Conservation (phyloP, 202 grass and related monocot species). For the Sporobolus alterniflorus region DNA sequence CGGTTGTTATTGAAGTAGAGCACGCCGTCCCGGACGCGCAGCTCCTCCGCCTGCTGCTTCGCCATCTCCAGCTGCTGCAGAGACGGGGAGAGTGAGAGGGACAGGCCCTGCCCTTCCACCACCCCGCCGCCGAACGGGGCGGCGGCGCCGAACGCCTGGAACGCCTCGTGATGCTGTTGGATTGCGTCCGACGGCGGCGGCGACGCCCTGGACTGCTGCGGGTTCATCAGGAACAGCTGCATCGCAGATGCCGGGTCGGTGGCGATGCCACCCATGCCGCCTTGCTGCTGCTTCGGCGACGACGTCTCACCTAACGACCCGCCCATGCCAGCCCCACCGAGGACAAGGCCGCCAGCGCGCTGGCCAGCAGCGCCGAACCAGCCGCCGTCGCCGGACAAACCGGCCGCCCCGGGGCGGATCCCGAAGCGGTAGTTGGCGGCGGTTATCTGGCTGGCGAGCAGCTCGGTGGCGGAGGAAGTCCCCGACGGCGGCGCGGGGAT, state of each 20-base stretch:
- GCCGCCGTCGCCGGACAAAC: constrained; percentile 44
- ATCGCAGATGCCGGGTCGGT: constrained; percentile 79
- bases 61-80: constrained; percentile 93
- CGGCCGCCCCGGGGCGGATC: constrained; percentile 28
- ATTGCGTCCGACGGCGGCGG: constrained; percentile 56
- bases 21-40: constrained; percentile 77
- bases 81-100: constrained; percentile 82
- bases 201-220: constrained; percentile 54
- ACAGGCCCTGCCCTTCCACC: constrained; percentile 86
- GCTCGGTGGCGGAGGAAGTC: constrained; percentile 58
- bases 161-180: constrained; percentile 73
- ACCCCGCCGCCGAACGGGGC: constrained; percentile 54
- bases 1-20: constrained; percentile 82
- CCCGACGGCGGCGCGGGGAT: constrained; percentile 53
- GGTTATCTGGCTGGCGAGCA: constrained; percentile 76
- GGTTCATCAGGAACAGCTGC: constrained; percentile 98
- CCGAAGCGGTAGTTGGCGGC: constrained; percentile 59
- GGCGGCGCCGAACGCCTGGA: constrained; percentile 66
- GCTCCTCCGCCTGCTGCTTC: constrained; percentile 86
- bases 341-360: constrained; percentile 55
- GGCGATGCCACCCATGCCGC: constrained; percentile 48
- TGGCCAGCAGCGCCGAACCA: constrained; percentile 63
- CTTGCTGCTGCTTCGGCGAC: constrained; percentile 35
- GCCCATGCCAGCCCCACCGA: constrained; percentile 42
- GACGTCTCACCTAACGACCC: constrained; percentile 71